Evolutionary conservation across 371 early-diverging fungal species (phyloP).

Genomic region (Choanephora cucurbitarum): DNA sequence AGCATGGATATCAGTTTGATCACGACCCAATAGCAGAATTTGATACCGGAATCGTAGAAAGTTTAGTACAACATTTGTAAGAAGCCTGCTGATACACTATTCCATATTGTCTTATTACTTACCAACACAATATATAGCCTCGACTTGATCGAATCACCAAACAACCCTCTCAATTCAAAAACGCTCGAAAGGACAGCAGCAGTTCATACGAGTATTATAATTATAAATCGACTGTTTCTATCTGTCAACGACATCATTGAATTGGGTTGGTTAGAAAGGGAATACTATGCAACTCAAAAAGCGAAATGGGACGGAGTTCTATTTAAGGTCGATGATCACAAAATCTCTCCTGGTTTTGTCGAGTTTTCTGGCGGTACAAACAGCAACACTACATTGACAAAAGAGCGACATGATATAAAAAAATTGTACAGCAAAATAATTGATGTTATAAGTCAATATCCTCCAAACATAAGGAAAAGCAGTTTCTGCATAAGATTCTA

Average conservation of each 20-base stretch:
- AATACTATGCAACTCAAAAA: slow-evolving; percentile 16
- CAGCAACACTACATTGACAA: slow-evolving; percentile 8
- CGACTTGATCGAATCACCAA: slow-evolving; percentile 15
- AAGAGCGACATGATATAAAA: slow-evolving; percentile 9
- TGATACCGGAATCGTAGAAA: slow-evolving; percentile 12
- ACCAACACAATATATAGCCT: slow-evolving; percentile 16
- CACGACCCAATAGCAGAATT: slow-evolving; percentile 4
- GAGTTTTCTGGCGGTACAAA: slow-evolving; percentile 18
- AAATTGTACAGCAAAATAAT: slow-evolving; percentile 13
- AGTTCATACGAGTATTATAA: slow-evolving; percentile 6
- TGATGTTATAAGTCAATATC: slow-evolving; percentile 11
- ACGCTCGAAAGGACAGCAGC: slow-evolving; percentile 19
- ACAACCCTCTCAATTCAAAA: slow-evolving; percentile 9
- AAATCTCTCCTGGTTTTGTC: slow-evolving; percentile 11
- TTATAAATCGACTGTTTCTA: slow-evolving; percentile 17
- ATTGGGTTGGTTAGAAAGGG: slow-evolving; percentile 15
- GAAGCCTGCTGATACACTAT: slow-evolving; percentile 8
- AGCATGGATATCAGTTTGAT: slow-evolving; percentile 12
- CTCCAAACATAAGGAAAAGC: slow-evolving; percentile 9
- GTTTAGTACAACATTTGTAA: slow-evolving; percentile 13
- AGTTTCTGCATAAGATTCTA: slow-evolving; percentile 16
- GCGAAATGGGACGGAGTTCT: slow-evolving; percentile 16
- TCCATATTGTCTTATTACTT: slow-evolving; percentile 5
- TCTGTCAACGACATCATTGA: slow-evolving; percentile 9
- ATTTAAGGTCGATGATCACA: slow-evolving; percentile 15